phyloP scores from a whole-genome alignment of 2,329 filamentous ascomycete genomes.

The Blumeria hordei region DNA sequence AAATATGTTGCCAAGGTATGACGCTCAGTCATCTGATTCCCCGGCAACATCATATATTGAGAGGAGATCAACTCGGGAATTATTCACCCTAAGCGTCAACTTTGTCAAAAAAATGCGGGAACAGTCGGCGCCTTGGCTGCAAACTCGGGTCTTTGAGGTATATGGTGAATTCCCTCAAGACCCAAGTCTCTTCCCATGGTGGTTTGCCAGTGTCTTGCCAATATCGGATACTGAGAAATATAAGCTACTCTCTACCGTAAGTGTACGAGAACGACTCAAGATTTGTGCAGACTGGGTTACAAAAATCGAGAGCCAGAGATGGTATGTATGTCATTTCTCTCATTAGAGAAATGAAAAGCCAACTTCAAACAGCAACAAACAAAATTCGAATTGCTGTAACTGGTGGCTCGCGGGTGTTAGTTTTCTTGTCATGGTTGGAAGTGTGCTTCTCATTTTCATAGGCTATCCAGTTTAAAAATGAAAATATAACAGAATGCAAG shows the following conservation, averaged over 20 bases:
- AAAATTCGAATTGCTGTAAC: constrained; percentile 9
- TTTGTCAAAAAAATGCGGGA: constrained; percentile 48
- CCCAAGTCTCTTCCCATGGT: constrained; percentile 62
- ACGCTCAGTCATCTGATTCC: neutral
- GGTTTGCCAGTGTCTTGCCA: constrained; percentile 66
- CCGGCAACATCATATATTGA: constrained; percentile 12
- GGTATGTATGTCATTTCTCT: constrained; percentile 6
- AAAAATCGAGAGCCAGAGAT: constrained; percentile 17
- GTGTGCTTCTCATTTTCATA: neutral
- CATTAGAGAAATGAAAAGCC: neutral
- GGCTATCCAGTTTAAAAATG: too few relatives aligned
- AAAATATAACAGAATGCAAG: too few relatives aligned
- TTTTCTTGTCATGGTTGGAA: constrained; percentile 5
- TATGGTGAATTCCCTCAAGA: constrained; percentile 57
- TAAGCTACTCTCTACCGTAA: constrained; percentile 43
- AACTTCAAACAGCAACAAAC: constrained; percentile 3
- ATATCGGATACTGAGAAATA: constrained; percentile 63
- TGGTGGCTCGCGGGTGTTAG: constrained; percentile 11
- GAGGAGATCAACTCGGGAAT: constrained; percentile 35
- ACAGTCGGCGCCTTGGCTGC: constrained; percentile 49
- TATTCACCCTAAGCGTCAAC: constrained; percentile 38
- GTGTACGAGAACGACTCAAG: constrained; percentile 60
- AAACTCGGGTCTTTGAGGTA: constrained; percentile 42
- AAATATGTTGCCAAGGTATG: neutral
- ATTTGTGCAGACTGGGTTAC: constrained; percentile 60